These are phyloP conservation scores for Aspergillus hancockii DNA, from an alignment of 495 filamentous ascomycete genomes.

Conservation along the genomic window DNA sequence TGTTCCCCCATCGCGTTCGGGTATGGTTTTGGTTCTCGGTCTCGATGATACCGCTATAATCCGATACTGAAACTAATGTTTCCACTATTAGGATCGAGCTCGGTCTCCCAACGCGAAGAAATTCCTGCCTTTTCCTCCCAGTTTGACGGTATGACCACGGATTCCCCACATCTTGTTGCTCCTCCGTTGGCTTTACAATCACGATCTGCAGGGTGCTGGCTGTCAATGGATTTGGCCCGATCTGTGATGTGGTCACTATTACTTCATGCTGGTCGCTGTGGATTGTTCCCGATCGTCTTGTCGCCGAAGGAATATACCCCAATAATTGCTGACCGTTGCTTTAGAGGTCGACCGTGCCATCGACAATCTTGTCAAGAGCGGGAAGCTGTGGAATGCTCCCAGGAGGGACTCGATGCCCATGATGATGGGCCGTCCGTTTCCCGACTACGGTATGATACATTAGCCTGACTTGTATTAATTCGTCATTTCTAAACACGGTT, in stretches of 20 bases:
- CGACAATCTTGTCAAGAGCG: constrained; percentile 94
- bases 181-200: neutral
- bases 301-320: constrained; percentile 4
- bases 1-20: constrained; percentile 82
- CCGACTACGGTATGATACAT: constrained; percentile 53
- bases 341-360: constrained; percentile 95
- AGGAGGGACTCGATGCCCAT: constrained; percentile 86
- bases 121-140: constrained; percentile 80
- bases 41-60: neutral
- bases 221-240: neutral
- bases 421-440: constrained; percentile 63
- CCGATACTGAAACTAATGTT: constrained; percentile 21
- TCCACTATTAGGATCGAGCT: constrained; percentile 66
- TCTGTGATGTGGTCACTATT: constrained; percentile 9
- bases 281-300: neutral
- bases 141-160: constrained; percentile 73
- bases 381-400: constrained; percentile 80
- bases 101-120: constrained; percentile 75
- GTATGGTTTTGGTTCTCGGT: constrained; percentile 47
- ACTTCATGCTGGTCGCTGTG: neutral
- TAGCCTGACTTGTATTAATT: constrained; percentile 11
- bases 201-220: neutral
- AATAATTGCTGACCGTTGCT: constrained; percentile 28
- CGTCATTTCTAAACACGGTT: constrained; percentile 25
- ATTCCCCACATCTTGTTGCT: constrained; percentile 2